Conservation (phyloP, 352 stramenopile species). For the Halophytophthora batemanensis region DNA sequence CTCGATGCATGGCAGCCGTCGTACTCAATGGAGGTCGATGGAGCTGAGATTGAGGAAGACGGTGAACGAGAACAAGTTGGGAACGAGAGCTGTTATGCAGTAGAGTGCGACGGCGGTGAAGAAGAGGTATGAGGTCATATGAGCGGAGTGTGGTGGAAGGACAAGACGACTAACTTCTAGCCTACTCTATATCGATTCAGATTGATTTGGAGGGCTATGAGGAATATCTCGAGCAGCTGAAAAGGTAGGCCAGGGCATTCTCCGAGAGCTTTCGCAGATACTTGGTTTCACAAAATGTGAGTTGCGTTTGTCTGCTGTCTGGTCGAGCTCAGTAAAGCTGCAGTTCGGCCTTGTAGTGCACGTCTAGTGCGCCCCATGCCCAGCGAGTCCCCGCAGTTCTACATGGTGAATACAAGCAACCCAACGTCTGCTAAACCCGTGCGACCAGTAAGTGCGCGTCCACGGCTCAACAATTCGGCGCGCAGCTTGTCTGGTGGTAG, state of each 20-base stretch:
- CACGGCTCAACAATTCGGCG: conserved; percentile 21
- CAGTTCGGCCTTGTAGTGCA: conserved; percentile 36
- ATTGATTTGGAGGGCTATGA: conserved; percentile 66
- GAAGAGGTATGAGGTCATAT: conserved; percentile 12
- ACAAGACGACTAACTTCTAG: background rate
- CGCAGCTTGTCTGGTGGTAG: conserved; percentile 1
- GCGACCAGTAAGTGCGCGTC: conserved; percentile 43
- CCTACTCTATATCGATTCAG: conserved; percentile 12
- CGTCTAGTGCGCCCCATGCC: conserved; percentile 32
- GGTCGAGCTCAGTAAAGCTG: conserved; percentile 24
- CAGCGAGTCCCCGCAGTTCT: conserved; percentile 50
- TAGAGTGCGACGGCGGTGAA: conserved; percentile 9
- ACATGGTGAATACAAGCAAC: conserved; percentile 48
- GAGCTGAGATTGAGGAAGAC: background rate
- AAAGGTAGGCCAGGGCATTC: conserved; percentile 28
- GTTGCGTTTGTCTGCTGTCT: background rate
- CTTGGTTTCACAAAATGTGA: background rate
- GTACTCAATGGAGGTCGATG: conserved; percentile 4
- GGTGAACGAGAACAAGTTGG: background rate
- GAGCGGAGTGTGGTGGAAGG: background rate
- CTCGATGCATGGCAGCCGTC: conserved; percentile 3
- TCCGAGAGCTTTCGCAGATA: background rate
- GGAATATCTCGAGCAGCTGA: conserved; percentile 48
- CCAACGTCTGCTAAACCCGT: conserved; percentile 19
- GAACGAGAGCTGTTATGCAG: background rate